Evolutionary conservation across 176 grass and related monocot species (phyloP).

Genomic region (Oryza coarctata): DNA sequence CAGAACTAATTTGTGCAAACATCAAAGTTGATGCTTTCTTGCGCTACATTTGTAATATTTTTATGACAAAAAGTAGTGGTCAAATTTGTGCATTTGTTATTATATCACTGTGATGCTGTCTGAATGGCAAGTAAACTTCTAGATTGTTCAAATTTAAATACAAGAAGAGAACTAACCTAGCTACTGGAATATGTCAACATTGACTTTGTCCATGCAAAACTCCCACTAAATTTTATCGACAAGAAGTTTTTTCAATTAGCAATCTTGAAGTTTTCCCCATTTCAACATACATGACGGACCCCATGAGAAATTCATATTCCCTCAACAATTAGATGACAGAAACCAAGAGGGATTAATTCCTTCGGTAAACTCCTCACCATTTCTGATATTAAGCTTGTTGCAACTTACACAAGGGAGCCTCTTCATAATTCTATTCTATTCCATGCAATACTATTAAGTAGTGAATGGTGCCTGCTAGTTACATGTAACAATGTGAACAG

Average conservation of each 20-base stretch:
- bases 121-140: neutral
- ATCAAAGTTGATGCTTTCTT: neutral
- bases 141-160: neutral
- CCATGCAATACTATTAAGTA: no score
- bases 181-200: no score
- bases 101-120: neutral
- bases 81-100: neutral
- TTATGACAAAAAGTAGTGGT: neutral
- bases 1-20: neutral
- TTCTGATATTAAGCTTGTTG: no score
- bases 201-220: neutral
- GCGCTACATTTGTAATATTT: neutral
- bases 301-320: no score
- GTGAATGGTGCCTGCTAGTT: no score
- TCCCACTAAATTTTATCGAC: neutral
- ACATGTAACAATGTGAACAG: no score
- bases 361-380: no score
- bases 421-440: no score
- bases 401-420: no score
- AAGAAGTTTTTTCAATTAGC: neutral
- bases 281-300: no score
- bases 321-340: no score
- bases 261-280: no score
- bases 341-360: neutral
- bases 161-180: neutral